These are phyloP conservation scores for Hanseniaspora lindneri DNA, from an alignment of 805 yeast species.

Conservation along the genomic window DNA sequence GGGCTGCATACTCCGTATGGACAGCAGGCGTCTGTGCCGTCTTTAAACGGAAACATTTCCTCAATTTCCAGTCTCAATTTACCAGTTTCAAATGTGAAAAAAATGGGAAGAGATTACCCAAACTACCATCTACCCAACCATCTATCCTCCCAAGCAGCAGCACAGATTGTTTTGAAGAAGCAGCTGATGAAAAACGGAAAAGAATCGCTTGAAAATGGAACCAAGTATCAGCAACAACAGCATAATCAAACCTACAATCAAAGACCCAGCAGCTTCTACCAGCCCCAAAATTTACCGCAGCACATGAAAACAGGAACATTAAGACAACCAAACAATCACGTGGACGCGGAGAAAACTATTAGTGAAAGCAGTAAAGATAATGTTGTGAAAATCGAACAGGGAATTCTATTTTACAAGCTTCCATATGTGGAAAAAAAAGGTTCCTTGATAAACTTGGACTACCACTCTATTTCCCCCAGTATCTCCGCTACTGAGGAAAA, in stretches of 20 bases:
- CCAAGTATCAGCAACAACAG: neutral
- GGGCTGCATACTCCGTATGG: slow-evolving; percentile 17
- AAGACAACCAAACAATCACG: neutral
- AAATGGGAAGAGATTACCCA: neutral
- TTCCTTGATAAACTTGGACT: slow-evolving; percentile 1
- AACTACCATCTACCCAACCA: neutral
- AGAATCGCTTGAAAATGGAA: neutral
- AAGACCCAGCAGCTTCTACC: neutral
- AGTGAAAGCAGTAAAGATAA: neutral
- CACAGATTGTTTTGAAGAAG: slow-evolving; percentile 11
- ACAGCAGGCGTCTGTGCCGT: neutral
- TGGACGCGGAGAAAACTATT: neutral
- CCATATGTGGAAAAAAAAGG: slow-evolving; percentile 1
- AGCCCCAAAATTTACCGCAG: neutral
- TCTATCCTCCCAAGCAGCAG: slow-evolving; percentile 12
- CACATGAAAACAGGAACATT: slow-evolving; percentile 2
- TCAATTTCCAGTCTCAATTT: no score
- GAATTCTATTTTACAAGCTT: neutral
- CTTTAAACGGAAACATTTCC: no score
- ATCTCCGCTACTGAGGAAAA: slow-evolving; percentile 42
- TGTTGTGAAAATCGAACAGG: neutral
- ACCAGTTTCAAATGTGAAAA: no score
- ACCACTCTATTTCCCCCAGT: neutral
- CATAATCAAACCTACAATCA: no score
- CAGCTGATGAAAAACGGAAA: slow-evolving; percentile 10